phyloP scores from a whole-genome alignment of 306 rosid genomes.

The Sicyos baderoa region DNA sequence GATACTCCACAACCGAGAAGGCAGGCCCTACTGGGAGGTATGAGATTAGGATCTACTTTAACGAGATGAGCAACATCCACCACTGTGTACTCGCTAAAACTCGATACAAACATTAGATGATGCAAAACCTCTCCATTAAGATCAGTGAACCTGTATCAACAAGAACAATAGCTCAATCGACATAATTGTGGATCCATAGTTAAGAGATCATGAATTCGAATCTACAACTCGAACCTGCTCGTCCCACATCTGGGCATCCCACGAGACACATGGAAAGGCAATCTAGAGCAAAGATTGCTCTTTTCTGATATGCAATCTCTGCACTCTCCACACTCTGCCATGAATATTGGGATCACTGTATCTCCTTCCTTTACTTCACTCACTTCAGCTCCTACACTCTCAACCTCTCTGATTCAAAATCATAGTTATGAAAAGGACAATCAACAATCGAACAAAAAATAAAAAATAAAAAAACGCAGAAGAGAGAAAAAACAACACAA shows the following conservation, averaged over 20 bases:
- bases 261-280: not conserved
- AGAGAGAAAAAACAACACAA: no score
- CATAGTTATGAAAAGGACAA: no score
- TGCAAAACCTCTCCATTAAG: conserved; percentile 43
- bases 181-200: no score
- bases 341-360: conserved; percentile 52
- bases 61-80: conserved; percentile 50
- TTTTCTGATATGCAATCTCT: conserved; percentile 49
- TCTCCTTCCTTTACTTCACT: conserved; percentile 60
- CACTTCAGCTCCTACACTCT: conserved; percentile 61
- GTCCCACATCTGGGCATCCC: conserved; percentile 46
- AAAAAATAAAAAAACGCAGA: no score
- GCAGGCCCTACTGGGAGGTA: conserved; percentile 37
- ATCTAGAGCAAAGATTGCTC: conserved; percentile 36
- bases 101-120: conserved; percentile 56
- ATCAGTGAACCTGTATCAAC: conserved; percentile 44
- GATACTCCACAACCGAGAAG: conserved; percentile 76
- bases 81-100: conserved; percentile 68
- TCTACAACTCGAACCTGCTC: conserved; percentile 3
- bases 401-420: conserved; percentile 42
- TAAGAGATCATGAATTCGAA: no score
- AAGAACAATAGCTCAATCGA: not conserved
- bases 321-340: conserved; percentile 62
- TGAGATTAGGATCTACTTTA: conserved; percentile 32
- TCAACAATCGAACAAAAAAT: no score